Conservation (phyloP, 2,329 filamentous ascomycete species). For the Claviceps lovelessii region DNA sequence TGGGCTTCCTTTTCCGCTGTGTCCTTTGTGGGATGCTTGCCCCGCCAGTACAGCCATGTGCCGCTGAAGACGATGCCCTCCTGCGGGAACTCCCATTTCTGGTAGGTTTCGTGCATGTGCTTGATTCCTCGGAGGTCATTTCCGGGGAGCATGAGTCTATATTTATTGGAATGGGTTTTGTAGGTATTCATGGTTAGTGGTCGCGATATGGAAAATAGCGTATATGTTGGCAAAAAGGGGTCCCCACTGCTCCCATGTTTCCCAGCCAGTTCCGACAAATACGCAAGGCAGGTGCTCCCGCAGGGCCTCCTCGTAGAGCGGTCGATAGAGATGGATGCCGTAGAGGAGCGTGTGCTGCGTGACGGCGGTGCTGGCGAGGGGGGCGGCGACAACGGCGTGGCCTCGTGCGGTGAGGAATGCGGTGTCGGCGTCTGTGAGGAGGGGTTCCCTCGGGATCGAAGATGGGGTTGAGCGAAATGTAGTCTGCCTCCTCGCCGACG, state of each 20-base stretch:
- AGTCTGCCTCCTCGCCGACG: constrained; percentile 76
- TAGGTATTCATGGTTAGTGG: background rate
- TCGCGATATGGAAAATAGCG: too few relatives aligned
- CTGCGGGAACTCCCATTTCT: constrained; percentile 8
- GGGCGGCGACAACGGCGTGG: constrained; percentile 36
- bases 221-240: background rate
- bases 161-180: too few relatives aligned
- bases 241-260: constrained; percentile 36
- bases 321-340: constrained; percentile 45
- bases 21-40: too few relatives aligned
- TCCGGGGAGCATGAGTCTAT: background rate
- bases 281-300: constrained; percentile 31
- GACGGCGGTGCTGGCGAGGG: constrained; percentile 37
- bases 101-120: constrained; percentile 8
- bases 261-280: constrained; percentile 42
- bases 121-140: constrained; percentile 2
- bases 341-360: constrained; percentile 38
- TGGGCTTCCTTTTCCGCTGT: background rate
- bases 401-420: constrained; percentile 40
- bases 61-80: constrained; percentile 9
- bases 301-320: constrained; percentile 38
- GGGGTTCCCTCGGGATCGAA: constrained; percentile 72
- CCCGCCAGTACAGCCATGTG: constrained; percentile 11
- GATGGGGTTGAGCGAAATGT: constrained; percentile 82
- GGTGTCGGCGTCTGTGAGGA: constrained; percentile 33